Conservation (phyloP, 768 basidiomycete genomes). For the Macrolepiota dolichaula region DNA sequence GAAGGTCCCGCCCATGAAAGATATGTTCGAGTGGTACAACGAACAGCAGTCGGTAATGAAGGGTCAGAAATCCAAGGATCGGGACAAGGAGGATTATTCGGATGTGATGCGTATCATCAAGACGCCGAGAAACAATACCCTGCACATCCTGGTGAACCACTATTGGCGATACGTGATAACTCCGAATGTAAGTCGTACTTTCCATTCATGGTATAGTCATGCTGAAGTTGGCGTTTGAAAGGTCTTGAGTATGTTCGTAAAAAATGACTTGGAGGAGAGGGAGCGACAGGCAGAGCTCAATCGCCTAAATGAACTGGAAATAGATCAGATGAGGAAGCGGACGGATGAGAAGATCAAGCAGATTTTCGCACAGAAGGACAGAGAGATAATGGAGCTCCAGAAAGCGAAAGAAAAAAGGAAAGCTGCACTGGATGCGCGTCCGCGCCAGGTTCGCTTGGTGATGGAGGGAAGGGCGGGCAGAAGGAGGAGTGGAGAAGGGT, state of each 20-base stretch:
- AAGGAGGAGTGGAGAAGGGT: neutral
- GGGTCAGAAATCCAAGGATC: neutral
- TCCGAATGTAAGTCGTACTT: neutral
- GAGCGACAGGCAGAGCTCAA: neutral
- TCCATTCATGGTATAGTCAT: neutral
- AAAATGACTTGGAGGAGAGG: neutral
- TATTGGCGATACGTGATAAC: neutral
- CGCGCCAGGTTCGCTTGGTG: neutral
- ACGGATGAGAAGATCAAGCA: neutral
- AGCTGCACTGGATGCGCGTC: neutral
- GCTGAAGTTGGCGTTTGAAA: neutral
- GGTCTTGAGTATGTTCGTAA: neutral
- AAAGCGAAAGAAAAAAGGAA: neutral
- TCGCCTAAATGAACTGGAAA: neutral
- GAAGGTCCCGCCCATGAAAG: neutral
- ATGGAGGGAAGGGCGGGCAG: neutral
- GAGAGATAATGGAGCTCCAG: neutral
- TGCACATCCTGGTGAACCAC: neutral
- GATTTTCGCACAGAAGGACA: neutral
- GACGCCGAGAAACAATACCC: neutral
- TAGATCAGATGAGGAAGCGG: neutral
- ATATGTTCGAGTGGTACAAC: neutral
- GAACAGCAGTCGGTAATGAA: neutral
- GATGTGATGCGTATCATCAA: neutral
- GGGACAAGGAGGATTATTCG: neutral